phyloP scores from a whole-genome alignment of 768 basidiomycete species.

The Rhizopogon vulgaris region DNA sequence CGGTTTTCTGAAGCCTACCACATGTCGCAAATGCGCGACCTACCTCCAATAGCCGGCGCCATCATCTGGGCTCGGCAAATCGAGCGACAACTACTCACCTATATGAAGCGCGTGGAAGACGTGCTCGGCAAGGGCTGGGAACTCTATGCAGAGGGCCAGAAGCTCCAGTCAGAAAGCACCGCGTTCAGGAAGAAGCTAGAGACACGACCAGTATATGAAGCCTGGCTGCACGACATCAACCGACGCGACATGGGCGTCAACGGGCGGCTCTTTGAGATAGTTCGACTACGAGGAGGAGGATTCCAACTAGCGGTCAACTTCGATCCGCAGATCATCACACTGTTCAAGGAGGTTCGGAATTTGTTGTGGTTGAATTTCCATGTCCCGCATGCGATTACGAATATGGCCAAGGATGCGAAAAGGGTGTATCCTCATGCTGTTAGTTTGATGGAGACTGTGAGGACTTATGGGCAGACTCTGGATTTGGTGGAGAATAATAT shows the following conservation, averaged over 20 bases:
- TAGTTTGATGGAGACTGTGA: slow-evolving; percentile 97
- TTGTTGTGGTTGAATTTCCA: slow-evolving; percentile 93
- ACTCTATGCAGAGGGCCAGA: slow-evolving; percentile 97
- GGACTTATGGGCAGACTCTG: slow-evolving; percentile 94
- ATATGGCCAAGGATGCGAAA: slow-evolving; percentile 98
- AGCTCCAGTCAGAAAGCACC: slow-evolving; percentile 84
- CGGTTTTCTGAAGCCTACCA: slow-evolving; percentile 93
- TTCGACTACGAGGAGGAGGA: slow-evolving; percentile 62
- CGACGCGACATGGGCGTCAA: slow-evolving; percentile 87
- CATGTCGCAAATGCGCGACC: slow-evolving; percentile 98
- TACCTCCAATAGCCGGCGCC: slow-evolving; percentile 96
- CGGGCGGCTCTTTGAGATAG: slow-evolving; percentile 90
- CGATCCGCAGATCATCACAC: slow-evolving; percentile 94
- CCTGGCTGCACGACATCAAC: slow-evolving; percentile 95
- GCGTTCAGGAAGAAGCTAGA: slow-evolving; percentile 97
- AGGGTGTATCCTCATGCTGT: slow-evolving; percentile 98
- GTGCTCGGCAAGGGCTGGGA: slow-evolving; percentile 99
- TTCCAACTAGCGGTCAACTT: slow-evolving; percentile 95
- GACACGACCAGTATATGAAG: slow-evolving; percentile 89
- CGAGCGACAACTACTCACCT: slow-evolving; percentile 88
- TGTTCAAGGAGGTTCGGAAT: slow-evolving; percentile 98
- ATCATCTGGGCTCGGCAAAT: slow-evolving; percentile 99
- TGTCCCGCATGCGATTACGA: slow-evolving; percentile 90
- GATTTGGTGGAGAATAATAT: slow-evolving; percentile 87
- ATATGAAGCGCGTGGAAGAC: slow-evolving; percentile 99